phyloP scores from a whole-genome alignment of 768 basidiomycete genomes.

The Leucocoprinus birnbaumii region DNA sequence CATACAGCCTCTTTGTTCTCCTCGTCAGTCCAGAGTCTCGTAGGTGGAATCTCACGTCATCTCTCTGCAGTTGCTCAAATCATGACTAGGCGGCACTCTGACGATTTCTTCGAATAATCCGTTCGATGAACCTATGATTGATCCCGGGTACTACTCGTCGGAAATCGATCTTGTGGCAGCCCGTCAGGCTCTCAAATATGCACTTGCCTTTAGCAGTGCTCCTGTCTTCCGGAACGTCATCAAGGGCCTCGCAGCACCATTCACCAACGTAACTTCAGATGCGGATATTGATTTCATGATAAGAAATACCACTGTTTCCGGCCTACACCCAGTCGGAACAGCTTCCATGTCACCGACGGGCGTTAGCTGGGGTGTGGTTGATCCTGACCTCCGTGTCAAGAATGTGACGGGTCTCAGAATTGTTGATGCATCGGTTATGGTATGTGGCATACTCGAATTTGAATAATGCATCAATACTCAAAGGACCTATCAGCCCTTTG shows the following conservation, averaged over 20 bases:
- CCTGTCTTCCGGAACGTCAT: constrained; percentile 12
- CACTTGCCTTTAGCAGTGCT: not conserved
- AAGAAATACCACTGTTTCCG: constrained; percentile 15
- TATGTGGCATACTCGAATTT: constrained; percentile 10
- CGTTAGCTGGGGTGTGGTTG: constrained; percentile 30
- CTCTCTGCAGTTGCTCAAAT: not conserved
- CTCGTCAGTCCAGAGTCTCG: constrained; percentile 27
- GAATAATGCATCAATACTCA: not conserved
- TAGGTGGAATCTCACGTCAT: no score
- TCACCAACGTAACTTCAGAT: constrained; percentile 5
- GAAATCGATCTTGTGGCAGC: constrained; percentile 8
- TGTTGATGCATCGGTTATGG: constrained; percentile 36
- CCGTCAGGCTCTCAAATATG: constrained; percentile 11
- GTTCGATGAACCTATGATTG: constrained; percentile 8
- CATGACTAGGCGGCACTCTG: constrained; percentile 13
- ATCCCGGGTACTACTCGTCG: constrained; percentile 6
- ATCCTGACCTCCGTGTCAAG: constrained; percentile 35
- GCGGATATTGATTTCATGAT: constrained; percentile 14
- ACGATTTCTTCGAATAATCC: constrained; percentile 8
- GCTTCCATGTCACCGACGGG: constrained; percentile 26
- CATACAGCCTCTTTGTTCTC: constrained; percentile 15
- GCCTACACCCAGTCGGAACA: constrained; percentile 29
- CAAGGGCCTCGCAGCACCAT: not conserved
- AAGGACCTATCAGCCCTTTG: not conserved
- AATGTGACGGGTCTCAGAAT: constrained; percentile 29